phyloP scores from a whole-genome alignment of 176 grass and related monocot genomes.

The Calamus simplicifolius region DNA sequence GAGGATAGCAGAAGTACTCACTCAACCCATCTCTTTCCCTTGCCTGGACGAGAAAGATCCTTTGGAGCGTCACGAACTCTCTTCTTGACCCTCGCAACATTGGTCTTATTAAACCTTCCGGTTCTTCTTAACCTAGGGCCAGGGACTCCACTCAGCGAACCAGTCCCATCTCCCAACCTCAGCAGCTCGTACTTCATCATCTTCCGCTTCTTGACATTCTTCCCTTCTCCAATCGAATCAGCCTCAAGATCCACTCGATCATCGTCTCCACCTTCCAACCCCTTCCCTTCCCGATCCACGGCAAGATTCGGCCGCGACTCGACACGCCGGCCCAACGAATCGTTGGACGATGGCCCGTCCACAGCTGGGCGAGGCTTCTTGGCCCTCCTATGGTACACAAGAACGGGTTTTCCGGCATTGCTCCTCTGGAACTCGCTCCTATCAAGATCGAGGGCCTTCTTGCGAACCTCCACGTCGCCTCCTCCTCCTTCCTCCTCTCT shows the following conservation, averaged over 20 bases:
- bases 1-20: slow-evolving; percentile 40
- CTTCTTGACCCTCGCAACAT: slow-evolving; percentile 21
- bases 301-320: background rate
- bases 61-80: slow-evolving; percentile 21
- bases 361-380: background rate
- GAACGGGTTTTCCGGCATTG: slow-evolving; percentile 5
- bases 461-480: background rate
- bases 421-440: background rate
- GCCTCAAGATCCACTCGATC: background rate
- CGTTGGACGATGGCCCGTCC: background rate
- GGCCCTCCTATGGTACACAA: slow-evolving; percentile 18
- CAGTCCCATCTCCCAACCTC: slow-evolving; percentile 22
- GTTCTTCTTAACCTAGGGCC: slow-evolving; percentile 16
- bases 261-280: background rate
- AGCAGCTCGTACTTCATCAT: slow-evolving; percentile 36
- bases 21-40: slow-evolving; percentile 78
- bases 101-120: slow-evolving; percentile 13
- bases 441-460: background rate
- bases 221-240: background rate
- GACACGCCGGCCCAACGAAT: background rate
- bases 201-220: slow-evolving; percentile 1
- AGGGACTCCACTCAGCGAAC: slow-evolving; percentile 22
- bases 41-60: slow-evolving; percentile 22
- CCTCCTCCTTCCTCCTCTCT: background rate
- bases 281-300: background rate